Conservation (phyloP, 495 filamentous ascomycete genomes). For the Platismatia glauca region DNA sequence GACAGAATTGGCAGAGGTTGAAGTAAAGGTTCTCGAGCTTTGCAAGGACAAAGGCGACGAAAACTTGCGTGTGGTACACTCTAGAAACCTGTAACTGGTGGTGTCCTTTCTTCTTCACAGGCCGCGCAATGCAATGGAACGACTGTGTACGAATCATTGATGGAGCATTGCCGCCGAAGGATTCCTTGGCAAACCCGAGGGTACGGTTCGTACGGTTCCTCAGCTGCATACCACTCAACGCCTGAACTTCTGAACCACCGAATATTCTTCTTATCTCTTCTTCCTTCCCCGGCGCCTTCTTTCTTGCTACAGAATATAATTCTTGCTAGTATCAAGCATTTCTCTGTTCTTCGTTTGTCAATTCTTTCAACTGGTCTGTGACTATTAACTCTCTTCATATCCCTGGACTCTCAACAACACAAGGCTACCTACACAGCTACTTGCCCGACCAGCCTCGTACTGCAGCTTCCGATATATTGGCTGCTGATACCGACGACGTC, state of each 20-base stretch:
- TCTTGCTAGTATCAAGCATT: not conserved
- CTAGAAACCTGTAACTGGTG: no score
- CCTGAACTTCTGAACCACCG: no score
- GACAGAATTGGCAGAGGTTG: no score
- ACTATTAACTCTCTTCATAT: no score
- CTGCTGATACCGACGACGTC: not conserved
- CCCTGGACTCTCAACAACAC: not conserved
- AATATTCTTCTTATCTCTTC: not conserved
- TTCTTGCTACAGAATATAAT: not conserved
- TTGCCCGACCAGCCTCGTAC: not conserved
- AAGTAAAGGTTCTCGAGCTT: no score
- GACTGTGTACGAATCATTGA: not conserved
- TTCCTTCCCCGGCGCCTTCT: not conserved
- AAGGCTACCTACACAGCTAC: not conserved
- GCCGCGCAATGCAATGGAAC: no score
- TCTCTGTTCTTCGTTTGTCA: no score
- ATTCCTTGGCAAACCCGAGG: not conserved
- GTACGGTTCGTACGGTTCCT: no score
- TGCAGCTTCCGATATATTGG: not conserved
- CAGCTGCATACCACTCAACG: no score
- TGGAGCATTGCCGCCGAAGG: not conserved
- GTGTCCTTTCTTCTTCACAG: not conserved
- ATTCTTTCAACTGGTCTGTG: no score
- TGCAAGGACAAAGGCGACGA: no score
- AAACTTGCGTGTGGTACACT: not conserved